These are phyloP conservation scores for Pseudogymnoascus sp. DNA, from an alignment of 2,329 filamentous ascomycete genomes.

Conservation along the genomic window DNA sequence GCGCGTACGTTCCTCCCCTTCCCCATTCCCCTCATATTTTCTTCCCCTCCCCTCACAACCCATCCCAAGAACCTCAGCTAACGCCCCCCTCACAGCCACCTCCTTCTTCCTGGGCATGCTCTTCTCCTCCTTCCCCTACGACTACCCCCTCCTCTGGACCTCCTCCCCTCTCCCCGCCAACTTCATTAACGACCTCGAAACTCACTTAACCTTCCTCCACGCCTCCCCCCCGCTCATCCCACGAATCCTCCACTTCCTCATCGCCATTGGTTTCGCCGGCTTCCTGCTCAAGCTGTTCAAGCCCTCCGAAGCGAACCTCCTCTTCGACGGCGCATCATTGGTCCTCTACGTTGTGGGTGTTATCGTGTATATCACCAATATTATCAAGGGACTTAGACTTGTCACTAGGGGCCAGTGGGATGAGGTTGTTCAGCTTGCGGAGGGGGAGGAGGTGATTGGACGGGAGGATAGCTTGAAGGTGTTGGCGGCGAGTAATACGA, in stretches of 20 bases:
- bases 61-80: constrained; percentile 35
- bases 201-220: constrained; percentile 85
- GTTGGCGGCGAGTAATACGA: constrained; percentile 89
- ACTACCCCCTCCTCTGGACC: constrained; percentile 81
- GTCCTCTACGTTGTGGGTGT: constrained; percentile 77
- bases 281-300: constrained; percentile 94
- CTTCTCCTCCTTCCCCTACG: constrained; percentile 94
- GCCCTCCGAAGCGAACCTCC: constrained; percentile 86
- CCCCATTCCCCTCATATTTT: constrained; percentile 15
- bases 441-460: constrained; percentile 59
- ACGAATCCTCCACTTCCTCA: constrained; percentile 89
- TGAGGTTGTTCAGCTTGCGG: constrained; percentile 19
- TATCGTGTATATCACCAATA: constrained; percentile 91
- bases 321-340: constrained; percentile 74
- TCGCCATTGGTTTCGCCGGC: constrained; percentile 77
- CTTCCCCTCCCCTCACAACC: constrained; percentile 8
- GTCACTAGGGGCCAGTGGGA: constrained; percentile 59
- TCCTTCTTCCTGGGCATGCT: constrained; percentile 98
- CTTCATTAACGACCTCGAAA: constrained; percentile 81
- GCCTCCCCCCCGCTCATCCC: constrained; percentile 84
- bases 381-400: constrained; percentile 85
- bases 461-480: constrained; percentile 88
- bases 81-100: constrained; percentile 56
- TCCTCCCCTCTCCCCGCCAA: constrained; percentile 48
- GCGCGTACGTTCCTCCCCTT: constrained; percentile 58